Base-by-base conservation (phyloP, 768 basidiomycete species). In the Tulasnella sp. region DNA sequence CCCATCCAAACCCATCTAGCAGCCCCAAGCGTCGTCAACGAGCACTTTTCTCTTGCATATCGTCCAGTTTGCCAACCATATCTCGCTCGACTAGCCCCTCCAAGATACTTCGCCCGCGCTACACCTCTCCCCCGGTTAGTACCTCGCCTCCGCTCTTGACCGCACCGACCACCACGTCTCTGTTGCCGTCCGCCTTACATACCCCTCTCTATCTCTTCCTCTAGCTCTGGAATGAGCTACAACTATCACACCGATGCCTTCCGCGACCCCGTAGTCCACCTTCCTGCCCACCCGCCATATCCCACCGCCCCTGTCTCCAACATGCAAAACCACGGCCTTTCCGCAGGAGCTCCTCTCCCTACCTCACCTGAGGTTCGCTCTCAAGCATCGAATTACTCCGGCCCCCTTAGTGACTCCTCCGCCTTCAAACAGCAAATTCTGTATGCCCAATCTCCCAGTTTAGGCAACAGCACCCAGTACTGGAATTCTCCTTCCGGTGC, bases 191-290 rank as follows among this genome's bases (percentile, higher is more conserved):
- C 34, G 64, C 9, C 64, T 37, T 14, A 69, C 34, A 20, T 37
- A 37, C 64, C 60, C 64, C 28, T 37, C 34, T 28, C 64, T 37
- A 46, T 34, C 12, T 37, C 18, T 37, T 14, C 34, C 2, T 69
- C 31, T 37, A 69, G 64, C 64, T 28, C 31, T 69, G 31, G 64
- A 69, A 69, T 69, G 64, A 69, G 64, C 64, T 69, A 69, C 31
- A 28, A 37, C 12, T 37, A 69, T 20, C 64, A 14, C 16, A 0
- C 34, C 28, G 20, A 69, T 37, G 28, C 64, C 64, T 69, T 69
- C 14, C 64, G 11, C 64, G 34, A 69, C 64, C 16, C 64, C 24
- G 64, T 28, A 69, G 24, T 69, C 64, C 37, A 8, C 64, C 18
- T 16, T 12, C 54, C 22, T 37, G 28, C 31, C 64, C 64, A 69